These are phyloP conservation scores for Chytriomyces sp. DNA, from an alignment of 192 early-diverging fungal species.

Conservation along the genomic window DNA sequence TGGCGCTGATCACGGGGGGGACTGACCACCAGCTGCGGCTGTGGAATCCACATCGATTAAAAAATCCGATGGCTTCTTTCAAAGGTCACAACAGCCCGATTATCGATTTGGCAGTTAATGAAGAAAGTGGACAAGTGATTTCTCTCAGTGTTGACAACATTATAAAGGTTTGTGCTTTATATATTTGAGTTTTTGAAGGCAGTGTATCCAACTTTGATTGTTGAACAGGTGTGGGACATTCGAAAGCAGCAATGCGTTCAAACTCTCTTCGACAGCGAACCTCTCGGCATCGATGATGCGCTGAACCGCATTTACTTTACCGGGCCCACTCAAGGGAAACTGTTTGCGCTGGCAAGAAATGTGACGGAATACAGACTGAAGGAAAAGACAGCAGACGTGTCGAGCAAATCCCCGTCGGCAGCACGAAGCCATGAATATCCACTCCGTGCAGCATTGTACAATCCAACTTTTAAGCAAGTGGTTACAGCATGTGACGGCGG, in stretches of 20 bases:
- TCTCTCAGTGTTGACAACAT: slow-evolving; percentile 53
- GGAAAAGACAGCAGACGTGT: slow-evolving; percentile 2
- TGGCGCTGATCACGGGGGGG: slow-evolving; percentile 59
- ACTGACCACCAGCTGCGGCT: slow-evolving; percentile 57
- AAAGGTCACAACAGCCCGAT: slow-evolving; percentile 58
- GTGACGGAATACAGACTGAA: slow-evolving; percentile 45
- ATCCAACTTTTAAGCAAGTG: slow-evolving; percentile 51
- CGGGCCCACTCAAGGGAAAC: slow-evolving; percentile 19
- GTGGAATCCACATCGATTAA: slow-evolving; percentile 59
- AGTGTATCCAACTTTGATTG: too few relatives aligned
- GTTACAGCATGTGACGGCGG: slow-evolving; percentile 55
- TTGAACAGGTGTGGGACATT: slow-evolving; percentile 55
- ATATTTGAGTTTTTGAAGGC: too few relatives aligned
- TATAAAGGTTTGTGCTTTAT: slow-evolving; percentile 54
- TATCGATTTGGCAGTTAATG: slow-evolving; percentile 50
- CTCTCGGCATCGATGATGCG: slow-evolving; percentile 46
- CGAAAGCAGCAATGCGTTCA: slow-evolving; percentile 60
- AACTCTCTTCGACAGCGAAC: slow-evolving; percentile 38
- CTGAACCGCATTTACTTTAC: slow-evolving; percentile 48
- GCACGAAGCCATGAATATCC: slow-evolving; percentile 49
- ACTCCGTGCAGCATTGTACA: slow-evolving; percentile 51
- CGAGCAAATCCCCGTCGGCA: too few relatives aligned
- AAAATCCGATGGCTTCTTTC: slow-evolving; percentile 51
- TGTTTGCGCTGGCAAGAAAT: slow-evolving; percentile 41
- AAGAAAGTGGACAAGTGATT: slow-evolving; percentile 50